Evolutionary conservation across 2,329 filamentous ascomycete genomes (phyloP).

Genomic region (Parastagonospora avenae): DNA sequence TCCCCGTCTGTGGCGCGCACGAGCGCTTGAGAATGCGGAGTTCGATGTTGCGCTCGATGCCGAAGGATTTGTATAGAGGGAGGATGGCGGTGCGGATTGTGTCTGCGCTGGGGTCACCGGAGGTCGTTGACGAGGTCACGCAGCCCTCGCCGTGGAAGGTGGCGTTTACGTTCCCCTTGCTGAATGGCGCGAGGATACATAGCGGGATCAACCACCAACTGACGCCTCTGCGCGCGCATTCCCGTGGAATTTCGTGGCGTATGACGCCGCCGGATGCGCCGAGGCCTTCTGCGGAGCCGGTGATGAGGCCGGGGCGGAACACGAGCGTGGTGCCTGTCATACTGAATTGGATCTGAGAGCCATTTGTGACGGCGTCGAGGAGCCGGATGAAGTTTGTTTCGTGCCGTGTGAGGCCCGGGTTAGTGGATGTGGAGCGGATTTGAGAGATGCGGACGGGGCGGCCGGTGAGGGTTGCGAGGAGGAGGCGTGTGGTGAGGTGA

Average conservation of each 20-base stretch:
- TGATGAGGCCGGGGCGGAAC: conserved; percentile 91
- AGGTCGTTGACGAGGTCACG: conserved; percentile 83
- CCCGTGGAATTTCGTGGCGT: conserved; percentile 77
- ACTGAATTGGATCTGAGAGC: conserved; percentile 91
- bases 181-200: conserved; percentile 89
- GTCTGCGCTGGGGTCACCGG: conserved; percentile 88
- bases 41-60: conserved; percentile 85
- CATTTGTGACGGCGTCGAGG: conserved; percentile 93
- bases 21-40: conserved; percentile 80
- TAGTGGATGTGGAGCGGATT: conserved; percentile 86
- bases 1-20: conserved; percentile 69
- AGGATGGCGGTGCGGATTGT: conserved; percentile 91
- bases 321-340: conserved; percentile 93
- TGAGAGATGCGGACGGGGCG: conserved; percentile 88
- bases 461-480: conserved; percentile 90
- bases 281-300: conserved; percentile 76
- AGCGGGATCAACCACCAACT: conserved; percentile 92
- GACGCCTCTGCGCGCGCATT: conserved; percentile 77
- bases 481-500: conserved; percentile 80
- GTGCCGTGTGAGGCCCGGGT: conserved; percentile 86
- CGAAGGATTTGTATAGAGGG: conserved; percentile 87
- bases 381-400: conserved; percentile 96
- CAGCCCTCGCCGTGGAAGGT: conserved; percentile 89
- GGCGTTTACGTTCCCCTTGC: conserved; percentile 88
- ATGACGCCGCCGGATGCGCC: conserved; percentile 77